Evolutionary conservation across 1,284 basidiomycete genomes (phyloP).

Genomic region (Cutaneotrichosporon cavernicola): DNA sequence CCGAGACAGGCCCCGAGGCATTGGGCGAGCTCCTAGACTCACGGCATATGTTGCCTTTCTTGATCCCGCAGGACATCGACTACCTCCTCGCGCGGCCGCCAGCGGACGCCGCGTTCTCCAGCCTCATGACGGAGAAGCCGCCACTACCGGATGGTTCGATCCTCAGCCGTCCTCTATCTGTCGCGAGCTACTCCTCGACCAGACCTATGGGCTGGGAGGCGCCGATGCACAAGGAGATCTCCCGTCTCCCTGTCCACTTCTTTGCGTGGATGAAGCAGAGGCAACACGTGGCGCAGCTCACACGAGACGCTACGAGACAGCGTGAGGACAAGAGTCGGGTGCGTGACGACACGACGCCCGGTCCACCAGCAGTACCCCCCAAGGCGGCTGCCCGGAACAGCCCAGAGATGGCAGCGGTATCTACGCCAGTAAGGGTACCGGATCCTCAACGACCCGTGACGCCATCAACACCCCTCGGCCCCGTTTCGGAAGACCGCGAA

Average conservation of each 20-base stretch:
- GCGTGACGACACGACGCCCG: not conserved
- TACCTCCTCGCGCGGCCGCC: slow-evolving; percentile 66
- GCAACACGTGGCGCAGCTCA: slow-evolving; percentile 27
- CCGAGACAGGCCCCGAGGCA: slow-evolving; percentile 70
- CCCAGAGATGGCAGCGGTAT: not conserved
- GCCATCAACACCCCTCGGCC: slow-evolving; percentile 1
- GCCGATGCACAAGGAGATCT: slow-evolving; percentile 12
- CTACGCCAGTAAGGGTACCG: not conserved
- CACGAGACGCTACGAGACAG: slow-evolving; percentile 16
- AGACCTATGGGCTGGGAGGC: slow-evolving; percentile 42
- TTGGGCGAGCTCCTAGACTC: slow-evolving; percentile 86
- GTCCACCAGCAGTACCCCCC: not conserved
- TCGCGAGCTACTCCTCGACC: slow-evolving; percentile 40
- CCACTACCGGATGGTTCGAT: slow-evolving; percentile 32
- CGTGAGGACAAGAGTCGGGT: slow-evolving; percentile 9
- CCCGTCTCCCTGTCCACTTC: slow-evolving; percentile 46
- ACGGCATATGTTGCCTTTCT: slow-evolving; percentile 84
- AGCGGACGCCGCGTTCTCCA: slow-evolving; percentile 40
- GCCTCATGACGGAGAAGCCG: slow-evolving; percentile 31
- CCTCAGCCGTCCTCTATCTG: slow-evolving; percentile 35
- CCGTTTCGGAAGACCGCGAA: slow-evolving; percentile 11
- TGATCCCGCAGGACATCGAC: slow-evolving; percentile 73
- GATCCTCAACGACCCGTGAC: not conserved
- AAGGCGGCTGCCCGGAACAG: not conserved
- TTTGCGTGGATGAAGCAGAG: slow-evolving; percentile 46